phyloP scores from a whole-genome alignment of 371 early-diverging fungal genomes.

The Apophysomyces elegans region DNA sequence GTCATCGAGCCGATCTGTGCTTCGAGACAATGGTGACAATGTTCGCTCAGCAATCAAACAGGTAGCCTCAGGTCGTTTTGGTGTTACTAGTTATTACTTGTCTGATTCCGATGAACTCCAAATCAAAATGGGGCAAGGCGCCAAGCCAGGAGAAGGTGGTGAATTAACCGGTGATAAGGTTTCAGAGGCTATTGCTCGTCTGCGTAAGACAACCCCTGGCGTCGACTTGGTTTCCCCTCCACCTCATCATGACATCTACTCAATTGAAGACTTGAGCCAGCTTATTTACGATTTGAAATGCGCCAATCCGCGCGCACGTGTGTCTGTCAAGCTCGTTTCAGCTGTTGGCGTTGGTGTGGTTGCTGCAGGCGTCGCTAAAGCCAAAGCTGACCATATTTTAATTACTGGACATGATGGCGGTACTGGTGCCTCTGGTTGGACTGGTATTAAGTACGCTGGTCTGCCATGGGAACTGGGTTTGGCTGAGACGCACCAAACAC shows the following conservation, averaged over 20 bases:
- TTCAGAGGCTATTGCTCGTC: slow-evolving; percentile 85
- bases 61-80: slow-evolving; percentile 97
- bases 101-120: slow-evolving; percentile 95
- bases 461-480: slow-evolving; percentile 97
- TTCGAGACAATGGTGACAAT: slow-evolving; percentile 72
- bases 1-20: slow-evolving; percentile 81
- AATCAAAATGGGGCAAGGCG: slow-evolving; percentile 99
- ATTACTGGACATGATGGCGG: slow-evolving; percentile 98
- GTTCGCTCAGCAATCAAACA: slow-evolving; percentile 97
- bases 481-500: slow-evolving; percentile 96
- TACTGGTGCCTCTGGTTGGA: slow-evolving; percentile 97
- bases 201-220: slow-evolving; percentile 94
- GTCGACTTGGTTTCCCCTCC: slow-evolving; percentile 96
- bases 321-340: slow-evolving; percentile 96
- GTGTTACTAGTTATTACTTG: slow-evolving; percentile 93
- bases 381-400: slow-evolving; percentile 95
- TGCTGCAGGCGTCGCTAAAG: slow-evolving; percentile 97
- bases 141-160: slow-evolving; percentile 98
- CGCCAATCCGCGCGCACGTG: slow-evolving; percentile 87
- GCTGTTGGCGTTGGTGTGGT: slow-evolving; percentile 97
- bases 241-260: slow-evolving; percentile 98
- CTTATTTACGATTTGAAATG: slow-evolving; percentile 96
- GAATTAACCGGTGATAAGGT: slow-evolving; percentile 85
- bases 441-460: slow-evolving; percentile 97
- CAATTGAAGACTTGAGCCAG: slow-evolving; percentile 96